These are phyloP conservation scores for Arachis hypogaea DNA, from an alignment of 306 rosid genomes.

Conservation along the genomic window DNA sequence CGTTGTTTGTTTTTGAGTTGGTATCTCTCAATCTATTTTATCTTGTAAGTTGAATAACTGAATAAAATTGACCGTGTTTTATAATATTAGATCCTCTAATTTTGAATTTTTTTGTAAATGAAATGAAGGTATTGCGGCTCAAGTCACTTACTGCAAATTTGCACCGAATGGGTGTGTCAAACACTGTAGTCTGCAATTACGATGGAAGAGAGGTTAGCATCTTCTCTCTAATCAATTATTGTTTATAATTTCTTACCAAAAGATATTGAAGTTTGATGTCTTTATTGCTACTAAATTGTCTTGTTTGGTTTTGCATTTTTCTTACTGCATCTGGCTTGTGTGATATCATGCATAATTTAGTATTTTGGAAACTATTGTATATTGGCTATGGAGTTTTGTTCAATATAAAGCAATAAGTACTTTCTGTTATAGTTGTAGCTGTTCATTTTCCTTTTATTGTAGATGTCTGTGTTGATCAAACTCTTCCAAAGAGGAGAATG, in stretches of 20 bases:
- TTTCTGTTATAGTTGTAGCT: not conserved
- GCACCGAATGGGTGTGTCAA: constrained; percentile 95
- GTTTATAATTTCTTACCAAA: not conserved
- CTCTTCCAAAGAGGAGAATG: not conserved
- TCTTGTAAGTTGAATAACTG: not conserved
- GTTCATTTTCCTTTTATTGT: too few relatives aligned
- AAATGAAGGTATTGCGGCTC: too few relatives aligned
- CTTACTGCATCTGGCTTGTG: constrained; percentile 11
- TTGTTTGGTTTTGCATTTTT: not conserved
- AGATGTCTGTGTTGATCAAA: too few relatives aligned
- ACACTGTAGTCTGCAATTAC: constrained; percentile 86
- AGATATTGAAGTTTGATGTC: not conserved
- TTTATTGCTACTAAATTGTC: not conserved
- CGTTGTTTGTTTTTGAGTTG: not conserved
- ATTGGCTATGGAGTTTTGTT: not conserved
- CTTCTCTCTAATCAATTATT: not conserved
- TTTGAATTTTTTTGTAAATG: too few relatives aligned
- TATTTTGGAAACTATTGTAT: not conserved
- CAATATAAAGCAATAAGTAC: not conserved
- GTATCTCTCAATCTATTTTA: constrained; percentile 1
- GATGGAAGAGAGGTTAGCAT: constrained; percentile 86
- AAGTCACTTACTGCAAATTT: constrained; percentile 7
- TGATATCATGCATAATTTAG: constrained; percentile 1
- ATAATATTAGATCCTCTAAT: too few relatives aligned
- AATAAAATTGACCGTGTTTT: too few relatives aligned